Conservation (phyloP, 305 asterid species). For the Fraxinus paxiana region DNA sequence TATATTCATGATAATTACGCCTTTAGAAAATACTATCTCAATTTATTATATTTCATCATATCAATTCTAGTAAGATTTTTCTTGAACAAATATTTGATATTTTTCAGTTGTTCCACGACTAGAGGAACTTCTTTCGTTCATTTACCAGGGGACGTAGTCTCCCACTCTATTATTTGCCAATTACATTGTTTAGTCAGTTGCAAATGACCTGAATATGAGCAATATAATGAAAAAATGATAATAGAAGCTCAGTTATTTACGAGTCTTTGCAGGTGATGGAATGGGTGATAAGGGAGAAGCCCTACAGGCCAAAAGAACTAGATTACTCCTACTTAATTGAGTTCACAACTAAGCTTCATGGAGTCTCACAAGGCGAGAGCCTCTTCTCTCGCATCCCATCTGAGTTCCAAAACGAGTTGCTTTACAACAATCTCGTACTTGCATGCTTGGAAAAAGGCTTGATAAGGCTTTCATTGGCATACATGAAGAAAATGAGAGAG, state of each 20-base stretch:
- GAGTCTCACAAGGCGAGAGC: constrained; percentile 62
- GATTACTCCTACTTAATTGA: constrained; percentile 79
- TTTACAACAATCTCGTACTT: constrained; percentile 79
- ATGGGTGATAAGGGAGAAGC: constrained; percentile 95
- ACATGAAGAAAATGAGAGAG: constrained; percentile 92
- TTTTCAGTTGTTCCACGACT: background rate
- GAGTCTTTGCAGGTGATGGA: constrained; percentile 69
- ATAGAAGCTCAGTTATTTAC: background rate
- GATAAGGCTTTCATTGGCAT: constrained; percentile 61
- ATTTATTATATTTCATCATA: background rate
- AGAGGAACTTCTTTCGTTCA: background rate
- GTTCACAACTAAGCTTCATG: constrained; percentile 82
- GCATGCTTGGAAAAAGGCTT: constrained; percentile 79
- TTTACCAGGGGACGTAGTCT: background rate
- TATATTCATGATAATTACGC: background rate
- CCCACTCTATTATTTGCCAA: background rate
- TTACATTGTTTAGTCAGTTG: background rate
- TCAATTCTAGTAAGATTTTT: no score
- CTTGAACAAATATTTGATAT: background rate
- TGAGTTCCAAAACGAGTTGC: constrained; percentile 60
- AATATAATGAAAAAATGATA: background rate
- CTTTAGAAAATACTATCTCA: background rate
- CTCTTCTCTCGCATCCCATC: constrained; percentile 72
- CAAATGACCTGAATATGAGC: constrained; percentile 9
- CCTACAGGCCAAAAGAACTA: constrained; percentile 67